Evolutionary conservation across 768 basidiomycete species (phyloP), one percentile per base, ranked within the genome.

Genomic region (Agrocybe pediades): DNA sequence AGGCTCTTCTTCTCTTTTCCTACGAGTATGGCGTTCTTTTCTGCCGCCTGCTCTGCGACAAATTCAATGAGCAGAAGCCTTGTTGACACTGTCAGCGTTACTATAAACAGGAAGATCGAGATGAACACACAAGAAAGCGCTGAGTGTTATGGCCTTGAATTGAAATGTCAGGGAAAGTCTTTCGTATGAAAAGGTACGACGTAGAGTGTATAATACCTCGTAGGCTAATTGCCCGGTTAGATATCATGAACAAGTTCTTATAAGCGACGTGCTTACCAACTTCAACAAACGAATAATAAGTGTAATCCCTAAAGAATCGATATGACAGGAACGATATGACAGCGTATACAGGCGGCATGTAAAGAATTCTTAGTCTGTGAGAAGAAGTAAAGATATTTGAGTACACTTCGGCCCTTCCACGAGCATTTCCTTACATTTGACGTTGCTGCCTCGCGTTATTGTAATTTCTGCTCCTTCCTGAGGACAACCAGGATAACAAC

Each of bases 321-420:
- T 91, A 95, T 23, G 90, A 90, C 59, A 92, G 80, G 74, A 95
- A 95, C 1, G 90, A 91, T 52, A 95, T 83, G 58, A 94, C 71
- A 20, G 86, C 87, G 66, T 90, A 93, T 41, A 93, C 77, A 1
- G 85, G 83, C 2, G 92, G 92, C 90, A 94, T 90, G 59, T 90
- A 91, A 57, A 93, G 65, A 39, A 93, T 84, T 53, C 92, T 83
- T 16, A 92, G 62, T 53, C 88, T 90, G 61, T 8, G n/a, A 42
- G 45, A 21, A 25, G 3, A 41, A 26, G 6, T 26, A 41, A 6
- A 36, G 27, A 25, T 15, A 49, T 6, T 15, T 20, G 26, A 17
- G 7, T 30, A 16, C 13, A 2, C 23, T 42, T 15, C 16, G 13
- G 9, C 29, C 21, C 40, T 40, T 26, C 36, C 20, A n/a, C n/a